A percentile compares a stretch with the other conserved stretches of the same genome.
Conservation (phyloP, 805 yeast genomes). For the Schwanniomyces occidentalis region DNA sequence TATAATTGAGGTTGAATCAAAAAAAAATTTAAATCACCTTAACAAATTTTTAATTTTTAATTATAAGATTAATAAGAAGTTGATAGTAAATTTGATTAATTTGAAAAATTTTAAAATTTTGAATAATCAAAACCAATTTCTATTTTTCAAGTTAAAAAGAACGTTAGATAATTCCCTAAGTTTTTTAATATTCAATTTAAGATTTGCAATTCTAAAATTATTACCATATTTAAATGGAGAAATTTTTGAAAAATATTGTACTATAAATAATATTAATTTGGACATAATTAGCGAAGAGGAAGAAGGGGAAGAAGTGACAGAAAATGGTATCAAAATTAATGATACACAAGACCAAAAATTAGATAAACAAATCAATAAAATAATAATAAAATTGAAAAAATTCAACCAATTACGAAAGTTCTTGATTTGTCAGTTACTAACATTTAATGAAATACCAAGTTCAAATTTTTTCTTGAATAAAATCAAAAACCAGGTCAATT, state of each 20-base stretch:
- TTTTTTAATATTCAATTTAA: conserved; percentile 29
- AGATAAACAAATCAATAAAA: conserved; percentile 10
- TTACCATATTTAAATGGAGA: conserved; percentile 38
- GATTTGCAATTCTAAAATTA: conserved; percentile 26
- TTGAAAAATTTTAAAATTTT: conserved; percentile 19
- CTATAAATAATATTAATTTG: conserved; percentile 34
- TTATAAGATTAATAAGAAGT: conserved; percentile 36
- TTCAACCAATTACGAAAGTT: conserved; percentile 40
- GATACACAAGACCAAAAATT: conserved; percentile 1
- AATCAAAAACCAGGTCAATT: conserved; percentile 20
- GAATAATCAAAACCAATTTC: conserved; percentile 1
- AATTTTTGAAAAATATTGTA: conserved; percentile 39
- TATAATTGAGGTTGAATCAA: conserved; percentile 21
- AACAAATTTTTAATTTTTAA: conserved; percentile 32
- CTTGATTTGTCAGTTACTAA: conserved; percentile 38
- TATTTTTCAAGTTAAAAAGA: conserved; percentile 3
- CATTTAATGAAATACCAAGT: conserved; percentile 31
- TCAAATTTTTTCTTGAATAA: conserved; percentile 33
- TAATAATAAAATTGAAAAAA: conserved; percentile 20
- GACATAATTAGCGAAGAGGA: conserved; percentile 2
- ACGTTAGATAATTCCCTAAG: conserved; percentile 26
- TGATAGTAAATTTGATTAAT: conserved; percentile 31
- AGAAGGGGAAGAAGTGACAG: too few species aligned
- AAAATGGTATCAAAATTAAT: too few species aligned
- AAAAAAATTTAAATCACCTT: conserved; percentile 21